Conservation (phyloP, 495 filamentous ascomycete species). For the Podospora appendiculata region DNA sequence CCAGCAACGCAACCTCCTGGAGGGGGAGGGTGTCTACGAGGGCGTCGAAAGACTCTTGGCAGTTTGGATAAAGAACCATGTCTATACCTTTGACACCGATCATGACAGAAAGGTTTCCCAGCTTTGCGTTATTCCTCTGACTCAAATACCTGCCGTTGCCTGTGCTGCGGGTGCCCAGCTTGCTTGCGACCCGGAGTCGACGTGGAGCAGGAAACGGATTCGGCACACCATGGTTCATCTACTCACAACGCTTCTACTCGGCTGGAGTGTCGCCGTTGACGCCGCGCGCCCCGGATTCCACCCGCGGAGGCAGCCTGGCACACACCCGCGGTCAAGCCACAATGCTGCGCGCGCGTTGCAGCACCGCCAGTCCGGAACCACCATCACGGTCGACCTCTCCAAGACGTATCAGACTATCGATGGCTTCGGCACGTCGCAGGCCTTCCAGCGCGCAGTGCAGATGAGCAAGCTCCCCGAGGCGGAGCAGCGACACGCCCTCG, state of each 20-base stretch:
- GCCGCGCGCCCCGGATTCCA: background rate
- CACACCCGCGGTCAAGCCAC: background rate
- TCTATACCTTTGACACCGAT: no score
- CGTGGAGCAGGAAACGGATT: no score
- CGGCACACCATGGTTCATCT: background rate
- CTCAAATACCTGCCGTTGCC: no score
- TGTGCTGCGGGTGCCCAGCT: no score
- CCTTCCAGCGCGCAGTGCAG: constrained; percentile 38
- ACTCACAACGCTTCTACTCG: background rate
- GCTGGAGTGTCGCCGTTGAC: background rate
- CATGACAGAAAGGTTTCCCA: no score
- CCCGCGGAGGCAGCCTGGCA: background rate
- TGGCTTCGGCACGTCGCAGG: constrained; percentile 44
- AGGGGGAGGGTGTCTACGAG: no score
- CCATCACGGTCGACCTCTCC: constrained; percentile 30
- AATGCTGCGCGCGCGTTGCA: background rate
- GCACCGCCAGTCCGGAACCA: background rate
- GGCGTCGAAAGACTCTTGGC: no score
- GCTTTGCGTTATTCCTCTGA: no score
- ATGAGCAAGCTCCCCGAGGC: constrained; percentile 22
- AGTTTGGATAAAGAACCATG: no score
- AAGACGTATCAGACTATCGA: constrained; percentile 39
- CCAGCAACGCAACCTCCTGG: no score
- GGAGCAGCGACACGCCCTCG: constrained; percentile 30
- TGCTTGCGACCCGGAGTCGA: no score